phyloP scores from a whole-genome alignment of 139 green algal species.

The Haematococcus lacustris region DNA sequence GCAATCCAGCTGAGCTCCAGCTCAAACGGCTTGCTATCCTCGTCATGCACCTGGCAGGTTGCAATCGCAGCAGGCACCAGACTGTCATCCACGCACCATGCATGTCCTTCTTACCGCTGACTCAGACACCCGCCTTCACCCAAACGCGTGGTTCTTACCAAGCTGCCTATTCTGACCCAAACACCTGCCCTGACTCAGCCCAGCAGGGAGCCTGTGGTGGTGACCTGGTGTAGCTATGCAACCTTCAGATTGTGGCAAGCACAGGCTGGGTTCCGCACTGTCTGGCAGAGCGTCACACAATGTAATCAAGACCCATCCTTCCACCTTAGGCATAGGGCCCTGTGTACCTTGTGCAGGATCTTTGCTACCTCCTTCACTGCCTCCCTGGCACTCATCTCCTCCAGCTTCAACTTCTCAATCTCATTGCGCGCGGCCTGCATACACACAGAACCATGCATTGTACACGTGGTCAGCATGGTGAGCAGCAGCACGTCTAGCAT shows the following conservation, averaged over 20 bases:
- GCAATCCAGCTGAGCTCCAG: conserved; percentile 95
- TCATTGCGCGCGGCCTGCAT: conserved; percentile 90
- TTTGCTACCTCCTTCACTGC: conserved; percentile 86
- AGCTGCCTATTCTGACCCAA: too few species aligned
- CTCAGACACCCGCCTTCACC: too few species aligned
- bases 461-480: too few species aligned
- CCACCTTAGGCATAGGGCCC: too few species aligned
- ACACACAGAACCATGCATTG: neutral
- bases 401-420: conserved; percentile 96
- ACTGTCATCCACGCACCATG: neutral
- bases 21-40: conserved; percentile 97
- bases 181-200: too few species aligned
- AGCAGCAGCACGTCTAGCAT: neutral
- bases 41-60: conserved; percentile 92
- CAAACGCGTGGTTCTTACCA: too few species aligned
- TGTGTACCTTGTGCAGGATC: conserved; percentile 48
- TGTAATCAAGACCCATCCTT: too few species aligned
- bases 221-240: too few species aligned
- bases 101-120: neutral
- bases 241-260: too few species aligned
- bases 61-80: conserved; percentile 5
- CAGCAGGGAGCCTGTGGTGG: too few species aligned
- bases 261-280: too few species aligned
- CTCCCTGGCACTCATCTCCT: conserved; percentile 70
- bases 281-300: too few species aligned